These are phyloP conservation scores for Populus hybrid DNA, from an alignment of 441 rosid genomes.

Conservation along the genomic window DNA sequence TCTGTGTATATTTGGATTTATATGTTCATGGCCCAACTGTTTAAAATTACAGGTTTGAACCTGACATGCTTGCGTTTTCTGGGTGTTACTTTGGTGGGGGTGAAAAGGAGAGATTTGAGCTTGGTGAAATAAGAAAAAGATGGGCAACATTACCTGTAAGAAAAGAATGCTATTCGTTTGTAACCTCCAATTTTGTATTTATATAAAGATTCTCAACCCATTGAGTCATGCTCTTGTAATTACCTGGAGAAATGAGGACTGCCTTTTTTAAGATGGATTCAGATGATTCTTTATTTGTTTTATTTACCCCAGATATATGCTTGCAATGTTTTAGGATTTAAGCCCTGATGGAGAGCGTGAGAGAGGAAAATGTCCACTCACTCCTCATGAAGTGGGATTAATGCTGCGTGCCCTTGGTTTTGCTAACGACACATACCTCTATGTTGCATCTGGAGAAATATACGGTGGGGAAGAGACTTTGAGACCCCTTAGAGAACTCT, in stretches of 20 bases:
- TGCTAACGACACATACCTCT: conserved; percentile 73
- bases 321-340: conserved; percentile 52
- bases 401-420: conserved; percentile 96
- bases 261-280: conserved; percentile 4
- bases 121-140: conserved; percentile 86
- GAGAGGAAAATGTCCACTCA: conserved; percentile 96
- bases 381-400: conserved; percentile 95
- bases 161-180: conserved; percentile 18
- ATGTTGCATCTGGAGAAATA: conserved; percentile 98
- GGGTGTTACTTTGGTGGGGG: conserved; percentile 99
- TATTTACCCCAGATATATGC: conserved; percentile 4
- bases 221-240: neutral
- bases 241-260: neutral
- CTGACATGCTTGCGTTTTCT: conserved; percentile 27
- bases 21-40: conserved; percentile 14
- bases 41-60: conserved; percentile 72
- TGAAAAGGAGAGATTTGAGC: conserved; percentile 86
- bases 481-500: conserved; percentile 76
- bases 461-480: conserved; percentile 94
- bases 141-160: conserved; percentile 98
- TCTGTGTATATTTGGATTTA: neutral
- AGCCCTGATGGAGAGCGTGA: conserved; percentile 83
- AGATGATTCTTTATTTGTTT: conserved; percentile 5
- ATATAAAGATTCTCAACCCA: neutral
- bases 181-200: conserved; percentile 11